Percentiles rank a stretch among this genome's conserved stretches.
These are phyloP conservation scores for Delonix regia DNA, from an alignment of 306 rosid species.

Conservation along the genomic window DNA sequence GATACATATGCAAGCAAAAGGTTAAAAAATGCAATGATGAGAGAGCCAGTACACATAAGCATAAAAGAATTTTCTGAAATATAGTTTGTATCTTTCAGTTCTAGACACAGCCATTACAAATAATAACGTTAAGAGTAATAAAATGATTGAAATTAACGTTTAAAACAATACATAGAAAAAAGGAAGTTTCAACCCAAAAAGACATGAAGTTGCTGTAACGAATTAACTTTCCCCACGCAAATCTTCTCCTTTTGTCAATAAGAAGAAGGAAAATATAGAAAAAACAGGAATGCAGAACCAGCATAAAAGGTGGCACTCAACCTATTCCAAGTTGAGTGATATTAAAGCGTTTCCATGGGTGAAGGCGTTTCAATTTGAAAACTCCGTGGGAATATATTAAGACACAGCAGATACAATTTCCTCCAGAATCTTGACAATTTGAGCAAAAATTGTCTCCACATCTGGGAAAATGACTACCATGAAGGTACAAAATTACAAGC, in stretches of 20 bases:
- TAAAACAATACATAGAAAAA: neutral
- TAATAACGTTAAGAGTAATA: neutral
- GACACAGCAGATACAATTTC: too few species aligned
- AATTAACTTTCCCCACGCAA: neutral
- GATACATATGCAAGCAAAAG: conserved; percentile 22
- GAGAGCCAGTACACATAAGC: too few species aligned
- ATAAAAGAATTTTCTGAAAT: too few species aligned
- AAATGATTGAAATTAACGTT: neutral
- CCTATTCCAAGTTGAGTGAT: too few species aligned
- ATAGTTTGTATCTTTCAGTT: neutral
- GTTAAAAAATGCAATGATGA: neutral
- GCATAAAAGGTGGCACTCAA: neutral
- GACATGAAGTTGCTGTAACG: neutral
- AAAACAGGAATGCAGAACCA: neutral
- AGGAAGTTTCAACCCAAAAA: neutral
- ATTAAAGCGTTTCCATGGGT: too few species aligned
- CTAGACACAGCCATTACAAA: too few species aligned
- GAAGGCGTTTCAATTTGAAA: too few species aligned
- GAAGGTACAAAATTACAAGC: neutral
- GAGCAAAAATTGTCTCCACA: too few species aligned
- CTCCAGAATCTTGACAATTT: too few species aligned
- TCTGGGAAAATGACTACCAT: neutral
- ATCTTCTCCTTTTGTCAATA: neutral
- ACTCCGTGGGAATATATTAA: too few species aligned
- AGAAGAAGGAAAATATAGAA: neutral